These are phyloP conservation scores for Cordyceps farinosa DNA, from an alignment of 2,329 filamentous ascomycete genomes.

Conservation along the genomic window DNA sequence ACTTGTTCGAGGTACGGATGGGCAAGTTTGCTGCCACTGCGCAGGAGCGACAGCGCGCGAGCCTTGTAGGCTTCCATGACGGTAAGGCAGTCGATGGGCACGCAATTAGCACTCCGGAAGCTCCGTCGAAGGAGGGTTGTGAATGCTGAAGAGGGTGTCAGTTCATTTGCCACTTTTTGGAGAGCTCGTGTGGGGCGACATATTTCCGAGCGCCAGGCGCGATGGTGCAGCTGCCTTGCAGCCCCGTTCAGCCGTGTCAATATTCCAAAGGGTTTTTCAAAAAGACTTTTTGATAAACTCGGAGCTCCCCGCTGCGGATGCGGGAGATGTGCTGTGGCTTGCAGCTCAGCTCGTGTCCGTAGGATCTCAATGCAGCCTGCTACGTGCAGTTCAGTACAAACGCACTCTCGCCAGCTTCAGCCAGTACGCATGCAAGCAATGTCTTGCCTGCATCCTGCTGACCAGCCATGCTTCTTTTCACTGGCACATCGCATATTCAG, in stretches of 20 bases:
- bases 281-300: not conserved
- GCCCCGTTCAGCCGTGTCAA: not conserved
- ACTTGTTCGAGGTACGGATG: slow-evolving; percentile 16
- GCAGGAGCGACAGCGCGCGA: slow-evolving; percentile 8
- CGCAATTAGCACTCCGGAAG: not conserved
- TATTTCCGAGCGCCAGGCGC: not conserved
- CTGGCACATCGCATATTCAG: no score
- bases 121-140: not conserved
- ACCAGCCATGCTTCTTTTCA: no score
- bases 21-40: slow-evolving; percentile 2
- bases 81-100: not conserved
- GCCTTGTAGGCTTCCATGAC: slow-evolving; percentile 16
- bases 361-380: not conserved
- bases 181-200: slow-evolving; percentile 12
- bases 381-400: not conserved
- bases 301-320: not conserved
- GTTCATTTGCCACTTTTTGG: slow-evolving; percentile 9
- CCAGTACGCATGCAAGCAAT: no score
- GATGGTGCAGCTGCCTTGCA: not conserved
- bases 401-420: no score
- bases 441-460: no score
- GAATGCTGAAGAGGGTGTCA: not conserved
- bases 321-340: not conserved
- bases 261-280: not conserved
- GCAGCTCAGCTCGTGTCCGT: not conserved